Evolutionary conservation across 352 stramenopile species (phyloP).

Genomic region (Thraustochytrium striatum): DNA sequence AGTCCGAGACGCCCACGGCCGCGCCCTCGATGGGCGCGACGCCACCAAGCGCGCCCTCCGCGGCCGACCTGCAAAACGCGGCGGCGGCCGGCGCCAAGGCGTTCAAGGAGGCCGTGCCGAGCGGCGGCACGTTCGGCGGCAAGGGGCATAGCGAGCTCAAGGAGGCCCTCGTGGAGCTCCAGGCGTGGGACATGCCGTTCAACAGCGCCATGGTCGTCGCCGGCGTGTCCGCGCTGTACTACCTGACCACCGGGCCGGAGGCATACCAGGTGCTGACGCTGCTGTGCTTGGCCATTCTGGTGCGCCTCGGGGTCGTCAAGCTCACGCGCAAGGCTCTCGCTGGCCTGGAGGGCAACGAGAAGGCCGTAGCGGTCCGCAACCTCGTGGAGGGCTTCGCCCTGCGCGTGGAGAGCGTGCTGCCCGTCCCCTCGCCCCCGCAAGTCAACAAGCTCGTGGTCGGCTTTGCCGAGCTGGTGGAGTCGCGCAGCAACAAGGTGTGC

Average conservation of each 20-base stretch:
- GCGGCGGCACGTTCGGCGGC: background rate
- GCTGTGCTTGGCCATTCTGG: conserved; percentile 6
- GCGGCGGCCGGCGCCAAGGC: background rate
- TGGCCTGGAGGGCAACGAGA: conserved; percentile 8
- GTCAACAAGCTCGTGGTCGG: background rate
- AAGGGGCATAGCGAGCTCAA: background rate
- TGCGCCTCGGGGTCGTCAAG: background rate
- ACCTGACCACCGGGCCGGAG: conserved; percentile 19
- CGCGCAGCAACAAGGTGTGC: conserved; percentile 8
- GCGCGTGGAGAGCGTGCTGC: background rate
- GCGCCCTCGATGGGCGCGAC: no score
- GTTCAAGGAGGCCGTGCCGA: background rate
- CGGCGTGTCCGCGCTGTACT: conserved; percentile 22
- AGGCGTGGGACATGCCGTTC: conserved; percentile 42
- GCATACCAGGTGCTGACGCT: conserved; percentile 6
- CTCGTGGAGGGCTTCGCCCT: background rate
- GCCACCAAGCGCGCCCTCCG: no score
- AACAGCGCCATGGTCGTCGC: conserved; percentile 28
- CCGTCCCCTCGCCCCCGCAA: conserved; percentile 2
- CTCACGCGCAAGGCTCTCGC: background rate
- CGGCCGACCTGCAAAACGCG: background rate
- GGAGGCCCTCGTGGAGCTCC: conserved; percentile 23
- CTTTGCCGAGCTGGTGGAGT: conserved; percentile 1
- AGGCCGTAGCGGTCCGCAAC: conserved; percentile 7
- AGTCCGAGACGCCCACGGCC: background rate